Base-by-base conservation (phyloP, 768 basidiomycete species). In the Lentinula sp. region DNA sequence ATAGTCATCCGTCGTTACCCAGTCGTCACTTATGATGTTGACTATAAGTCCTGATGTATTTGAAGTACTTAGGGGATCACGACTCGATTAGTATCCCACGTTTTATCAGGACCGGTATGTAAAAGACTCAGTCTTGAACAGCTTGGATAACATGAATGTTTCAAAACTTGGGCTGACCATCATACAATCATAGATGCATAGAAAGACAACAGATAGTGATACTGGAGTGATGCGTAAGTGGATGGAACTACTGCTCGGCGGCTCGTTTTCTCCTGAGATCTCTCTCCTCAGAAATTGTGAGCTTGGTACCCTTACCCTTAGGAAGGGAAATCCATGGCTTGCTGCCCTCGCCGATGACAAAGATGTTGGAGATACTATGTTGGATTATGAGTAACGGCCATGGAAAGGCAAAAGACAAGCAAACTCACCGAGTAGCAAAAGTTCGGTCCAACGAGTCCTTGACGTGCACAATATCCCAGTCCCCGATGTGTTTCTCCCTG, bases 271-370 rank as follows among this genome's bases (percentile, higher is more conserved):
- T 88, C 83, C 89, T 86, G 73, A 86, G 81, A 79, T 97, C 95
- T 69, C 95, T 85, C 84, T 98, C 93, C 83, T 95, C 93, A 15
- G 95, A 86, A 72, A 98, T 98, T 64, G 94, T 94, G 69, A 97
- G 90, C 77, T 98, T 97, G 74, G 86, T 90, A 80, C 95, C 96
- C 85, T 96, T 96, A 77, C 95, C 95, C 81, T 90, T 94, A 65
- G 95, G 95, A 72, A 98, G 79, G 45, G 96, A 98, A 79, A 98
- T 85, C 89, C 94, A 95, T 50, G 97, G 87, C 84, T 98, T 99
- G 73, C 71, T 80, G 59, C 95, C 95, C 79, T 97, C 90, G 65
- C 97, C 97, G 64, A 98, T 93, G 70, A 99, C 90, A 78, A 98
- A 98, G 73, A 99, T 93, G 84, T 98, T 99, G 69, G 90, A 87